Base-by-base conservation (phyloP, 1,284 basidiomycete genomes). In the Irpex lacteus region DNA sequence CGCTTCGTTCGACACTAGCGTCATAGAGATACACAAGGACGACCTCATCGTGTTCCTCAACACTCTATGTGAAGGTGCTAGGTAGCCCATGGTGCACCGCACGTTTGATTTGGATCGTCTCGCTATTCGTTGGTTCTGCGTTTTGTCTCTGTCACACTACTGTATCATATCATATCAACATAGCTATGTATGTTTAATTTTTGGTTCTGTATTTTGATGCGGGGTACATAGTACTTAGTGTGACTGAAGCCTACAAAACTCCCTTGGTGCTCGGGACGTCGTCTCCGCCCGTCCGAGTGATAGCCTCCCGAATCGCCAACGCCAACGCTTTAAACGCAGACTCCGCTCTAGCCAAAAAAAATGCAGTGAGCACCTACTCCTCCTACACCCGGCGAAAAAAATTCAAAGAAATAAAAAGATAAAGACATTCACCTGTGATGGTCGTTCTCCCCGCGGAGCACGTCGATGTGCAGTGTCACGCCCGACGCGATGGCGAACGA, bases 211-310 rank as follows among this genome's bases (percentile, higher is more conserved):
- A n/a, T n/a, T n/a, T n/a, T n/a, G n/a, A n/a, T n/a, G n/a, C n/a
- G n/a, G n/a, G n/a, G n/a, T n/a, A n/a, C n/a, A n/a, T n/a, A n/a
- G n/a, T n/a, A n/a, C n/a, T n/a, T n/a, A n/a, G n/a, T n/a, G n/a
- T n/a, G n/a, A 53, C 4, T n/a, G n/a, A 5, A n/a, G 8, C 50
- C 34, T 71, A 86, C 59, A 98, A 80, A 3, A 98, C 94, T 66
- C 97, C 98, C 78, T 99, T 99, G 6, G 98, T 99, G 74, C 94
- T 97, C 2, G 98, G 98, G 19, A 99, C 90, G 68, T 99, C 98
- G 71, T 89, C 85, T 13, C 91, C 86, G 4, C 96, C 96, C 0
- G 97, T 99, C 68, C 84, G 83, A 72, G 95, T 88, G 67, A 98
- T 92, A 15, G 98, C 98, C 77, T 98, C 90, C 69, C 92, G 89